Base-by-base conservation (phyloP, 495 filamentous ascomycete genomes). In the Penicillium soppii region DNA sequence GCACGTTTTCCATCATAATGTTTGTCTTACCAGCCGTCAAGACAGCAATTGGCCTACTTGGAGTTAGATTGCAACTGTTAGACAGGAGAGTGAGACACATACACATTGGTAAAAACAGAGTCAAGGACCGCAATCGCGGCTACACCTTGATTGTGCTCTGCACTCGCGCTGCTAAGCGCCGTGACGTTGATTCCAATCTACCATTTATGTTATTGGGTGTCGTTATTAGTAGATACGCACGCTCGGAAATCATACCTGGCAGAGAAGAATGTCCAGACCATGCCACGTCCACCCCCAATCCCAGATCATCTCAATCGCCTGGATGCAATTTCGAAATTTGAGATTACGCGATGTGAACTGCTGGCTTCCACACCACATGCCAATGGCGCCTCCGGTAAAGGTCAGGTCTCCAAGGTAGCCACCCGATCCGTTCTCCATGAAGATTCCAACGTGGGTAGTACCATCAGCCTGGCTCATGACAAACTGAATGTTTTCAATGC, bases 321-420 rank as follows among this genome's bases (percentile, higher is more conserved):
- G 82, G 3, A 74, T 75, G 7, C 77, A 68, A 27, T 83, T 75
- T 61, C 79, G 79, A 65, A 91, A 86, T 8, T 69, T 78, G 7
- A 91, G 38, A 61, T 89, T 87, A n/a, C 86, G 75, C 72, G 85
- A 85, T 0, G 87, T 90, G 46, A 82, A 92, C 62, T 91, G 88
- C 65, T 91, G 88, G 59, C 88, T 89, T 7, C 86, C 85, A 45
- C 88, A 59, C 26, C 70, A 70, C 15, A 77, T 73, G 25, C 81
- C 88, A 22, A 77, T 70, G 1, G 69, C 65, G 10, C 88, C 88
- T 37, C 88, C 88, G 52, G 81, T 79, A 67, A 91, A 88, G 13
- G 77, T 47, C 4, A 82, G 63, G 43, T 81, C 76, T 32, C 57
- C 67, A 57, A 89, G 71, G 51, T 88, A 86, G 3, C 84, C 84